Evolutionary conservation across 2,329 filamentous ascomycete genomes (phyloP), one percentile per base, ranked within the genome.

Genomic region (Westerdykella sp.): DNA sequence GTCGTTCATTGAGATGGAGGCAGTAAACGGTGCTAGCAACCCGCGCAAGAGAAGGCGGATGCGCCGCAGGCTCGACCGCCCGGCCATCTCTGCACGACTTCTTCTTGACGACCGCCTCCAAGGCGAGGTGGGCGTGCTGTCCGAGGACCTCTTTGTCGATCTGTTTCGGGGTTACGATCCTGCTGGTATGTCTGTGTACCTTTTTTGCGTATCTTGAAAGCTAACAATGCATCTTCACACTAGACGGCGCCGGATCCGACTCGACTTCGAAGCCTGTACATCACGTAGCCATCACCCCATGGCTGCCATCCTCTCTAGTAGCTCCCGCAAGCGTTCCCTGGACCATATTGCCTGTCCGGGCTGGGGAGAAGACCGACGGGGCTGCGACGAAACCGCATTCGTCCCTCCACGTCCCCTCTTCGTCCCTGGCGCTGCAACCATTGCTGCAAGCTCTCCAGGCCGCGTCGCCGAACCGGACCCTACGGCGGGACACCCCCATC

Each of bases 71-170:
- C 66, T 71, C 42, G 72, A 93, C 65, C 89, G 86, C 65, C 77
- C 85, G 6, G 78, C 90, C 35, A 76, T 95, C 45, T 78, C 86
- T 45, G 90, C 88, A 44, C 82, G 85, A 45, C 75, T 97, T 40
- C 78, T 94, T 31, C 79, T 96, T 44, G 89, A 95, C 67, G 85
- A 89, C 62, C 84, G 85, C 65, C 76, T 95, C 57, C 87, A 84
- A 68, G 87, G 87, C 41, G 87, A 95, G 62, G 77, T 90, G 48
- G 93, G 89, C 50, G 79, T 93, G 51, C 69, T 97, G 41, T 95
- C 91, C 11, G 84, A 88, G 57, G 88, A 95, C 66, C 75, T 98
- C 40, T 88, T 90, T 58, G 74, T 77, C 37, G 85, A 94, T 60
- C 76, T 97, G 40, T 89, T 94, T 69, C 82, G 86, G 13, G 62